A percentile compares a stretch with the other conserved stretches of the same genome.
These are phyloP conservation scores for Juglanconis sp. DNA, from an alignment of 2,329 filamentous ascomycete species.

Conservation along the genomic window DNA sequence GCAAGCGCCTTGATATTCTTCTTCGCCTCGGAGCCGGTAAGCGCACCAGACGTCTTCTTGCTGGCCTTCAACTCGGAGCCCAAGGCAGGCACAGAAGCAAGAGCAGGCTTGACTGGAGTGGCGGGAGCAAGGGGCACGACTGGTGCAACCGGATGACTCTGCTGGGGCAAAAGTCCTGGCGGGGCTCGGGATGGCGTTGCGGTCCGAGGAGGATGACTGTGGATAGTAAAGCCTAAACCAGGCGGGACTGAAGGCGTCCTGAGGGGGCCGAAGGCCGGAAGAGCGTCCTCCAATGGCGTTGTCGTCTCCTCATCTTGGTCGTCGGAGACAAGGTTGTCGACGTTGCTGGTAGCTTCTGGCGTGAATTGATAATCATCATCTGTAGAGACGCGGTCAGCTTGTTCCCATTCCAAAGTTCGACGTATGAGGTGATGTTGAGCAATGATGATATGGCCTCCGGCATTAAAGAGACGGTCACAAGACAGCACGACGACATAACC, in stretches of 20 bases:
- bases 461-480: constrained; percentile 16
- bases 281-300: background rate
- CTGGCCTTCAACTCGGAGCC: constrained; percentile 17
- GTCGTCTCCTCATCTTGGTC: constrained; percentile 29
- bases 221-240: constrained; percentile 15
- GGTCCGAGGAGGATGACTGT: constrained; percentile 17
- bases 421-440: constrained; percentile 19
- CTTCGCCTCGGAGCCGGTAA: constrained; percentile 24
- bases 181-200: constrained; percentile 17
- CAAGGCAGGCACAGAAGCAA: constrained; percentile 21
- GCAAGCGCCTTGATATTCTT: constrained; percentile 40
- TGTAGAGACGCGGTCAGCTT: constrained; percentile 45
- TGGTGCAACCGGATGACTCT: constrained; percentile 3
- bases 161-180: constrained; percentile 17
- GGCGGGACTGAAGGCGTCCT: constrained; percentile 8
- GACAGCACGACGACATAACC: constrained; percentile 19
- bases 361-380: constrained; percentile 61
- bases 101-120: constrained; percentile 29
- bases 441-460: constrained; percentile 7
- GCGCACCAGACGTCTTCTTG: constrained; percentile 22
- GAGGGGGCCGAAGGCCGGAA: constrained; percentile 2
- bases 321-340: constrained; percentile 68
- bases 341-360: constrained; percentile 59
- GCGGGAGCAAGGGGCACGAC: constrained; percentile 21
- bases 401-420: background rate